A percentile compares a stretch with the other conserved stretches of the same genome.
phyloP scores from a whole-genome alignment of 108 stramenopile species.

The Conticribra guillardii region DNA sequence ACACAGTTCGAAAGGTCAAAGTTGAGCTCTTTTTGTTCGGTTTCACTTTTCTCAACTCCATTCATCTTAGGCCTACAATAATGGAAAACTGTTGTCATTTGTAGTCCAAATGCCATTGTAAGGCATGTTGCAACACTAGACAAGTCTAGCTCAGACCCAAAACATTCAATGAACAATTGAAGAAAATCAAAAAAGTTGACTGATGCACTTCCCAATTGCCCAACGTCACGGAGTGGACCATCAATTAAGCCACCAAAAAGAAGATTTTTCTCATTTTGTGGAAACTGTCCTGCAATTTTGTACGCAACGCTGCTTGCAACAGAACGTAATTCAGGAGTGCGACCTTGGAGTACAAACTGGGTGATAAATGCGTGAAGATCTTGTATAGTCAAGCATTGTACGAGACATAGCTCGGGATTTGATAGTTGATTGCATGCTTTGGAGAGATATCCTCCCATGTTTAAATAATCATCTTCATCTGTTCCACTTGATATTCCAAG shows the following conservation, averaged over 20 bases:
- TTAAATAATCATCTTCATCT: slow-evolving; percentile 18
- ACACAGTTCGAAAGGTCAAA: slow-evolving; percentile 70
- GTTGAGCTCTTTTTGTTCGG: slow-evolving; percentile 8
- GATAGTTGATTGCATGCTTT: slow-evolving; percentile 4
- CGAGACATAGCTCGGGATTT: slow-evolving; percentile 52
- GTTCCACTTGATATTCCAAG: slow-evolving; percentile 9
- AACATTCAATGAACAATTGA: slow-evolving; percentile 25
- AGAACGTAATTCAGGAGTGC: slow-evolving; percentile 56
- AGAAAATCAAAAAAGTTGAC: slow-evolving; percentile 35
- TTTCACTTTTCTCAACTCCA: slow-evolving; percentile 3
- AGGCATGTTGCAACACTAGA: slow-evolving; percentile 19
- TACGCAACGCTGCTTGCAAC: slow-evolving; percentile 34
- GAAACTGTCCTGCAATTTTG: slow-evolving; percentile 41
- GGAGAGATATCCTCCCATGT: slow-evolving; percentile 15
- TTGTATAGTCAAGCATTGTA: slow-evolving; percentile 29
- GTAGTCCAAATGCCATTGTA: slow-evolving; percentile 12
- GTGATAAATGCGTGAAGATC: slow-evolving; percentile 62
- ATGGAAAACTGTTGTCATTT: slow-evolving; percentile 26
- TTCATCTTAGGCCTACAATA: neutral
- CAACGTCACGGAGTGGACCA: slow-evolving; percentile 42
- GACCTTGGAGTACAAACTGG: slow-evolving; percentile 59
- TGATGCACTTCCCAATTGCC: slow-evolving; percentile 47
- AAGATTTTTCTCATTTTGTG: slow-evolving; percentile 20
- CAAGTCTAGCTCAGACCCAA: slow-evolving; percentile 37
- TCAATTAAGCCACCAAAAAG: slow-evolving; percentile 51